These are phyloP conservation scores for Aspergillus hancockii DNA, from an alignment of 495 filamentous ascomycete species.

Conservation along the genomic window DNA sequence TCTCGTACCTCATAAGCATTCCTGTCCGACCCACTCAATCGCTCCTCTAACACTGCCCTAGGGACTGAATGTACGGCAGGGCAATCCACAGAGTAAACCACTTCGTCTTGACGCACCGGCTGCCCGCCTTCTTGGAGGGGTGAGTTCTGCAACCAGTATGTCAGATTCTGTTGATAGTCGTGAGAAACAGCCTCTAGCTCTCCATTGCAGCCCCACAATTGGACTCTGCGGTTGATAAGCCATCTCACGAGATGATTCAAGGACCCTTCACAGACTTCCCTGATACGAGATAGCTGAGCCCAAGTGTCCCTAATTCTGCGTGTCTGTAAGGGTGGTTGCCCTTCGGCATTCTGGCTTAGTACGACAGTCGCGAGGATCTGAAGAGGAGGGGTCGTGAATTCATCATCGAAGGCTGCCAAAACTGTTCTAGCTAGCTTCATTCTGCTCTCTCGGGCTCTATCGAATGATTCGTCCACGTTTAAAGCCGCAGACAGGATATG, in stretches of 20 bases:
- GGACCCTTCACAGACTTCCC: constrained; percentile 17
- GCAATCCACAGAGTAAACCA: constrained; percentile 28
- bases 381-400: constrained; percentile 22
- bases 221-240: constrained; percentile 32
- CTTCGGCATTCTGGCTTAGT: constrained; percentile 20
- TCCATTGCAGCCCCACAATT: constrained; percentile 32
- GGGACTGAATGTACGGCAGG: constrained; percentile 28
- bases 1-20: constrained; percentile 26
- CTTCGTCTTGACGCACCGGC: constrained; percentile 5
- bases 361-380: constrained; percentile 23
- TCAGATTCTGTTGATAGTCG: constrained; percentile 29
- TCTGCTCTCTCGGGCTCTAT: constrained; percentile 18
- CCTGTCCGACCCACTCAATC: constrained; percentile 20
- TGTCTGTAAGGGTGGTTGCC: constrained; percentile 21
- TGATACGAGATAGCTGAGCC: constrained; percentile 17
- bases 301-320: constrained; percentile 25
- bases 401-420: constrained; percentile 26
- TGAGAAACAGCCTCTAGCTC: constrained; percentile 28
- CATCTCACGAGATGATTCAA: constrained; percentile 24
- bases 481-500: constrained; percentile 15
- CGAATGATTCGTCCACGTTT: constrained; percentile 23
- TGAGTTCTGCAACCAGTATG: constrained; percentile 28
- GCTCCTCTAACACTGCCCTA: constrained; percentile 23
- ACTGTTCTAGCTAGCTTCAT: constrained; percentile 24
- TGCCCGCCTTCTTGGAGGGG: constrained; percentile 11